Base-by-base conservation (phyloP, 1,284 basidiomycete species). In the Mycena citricolor region DNA sequence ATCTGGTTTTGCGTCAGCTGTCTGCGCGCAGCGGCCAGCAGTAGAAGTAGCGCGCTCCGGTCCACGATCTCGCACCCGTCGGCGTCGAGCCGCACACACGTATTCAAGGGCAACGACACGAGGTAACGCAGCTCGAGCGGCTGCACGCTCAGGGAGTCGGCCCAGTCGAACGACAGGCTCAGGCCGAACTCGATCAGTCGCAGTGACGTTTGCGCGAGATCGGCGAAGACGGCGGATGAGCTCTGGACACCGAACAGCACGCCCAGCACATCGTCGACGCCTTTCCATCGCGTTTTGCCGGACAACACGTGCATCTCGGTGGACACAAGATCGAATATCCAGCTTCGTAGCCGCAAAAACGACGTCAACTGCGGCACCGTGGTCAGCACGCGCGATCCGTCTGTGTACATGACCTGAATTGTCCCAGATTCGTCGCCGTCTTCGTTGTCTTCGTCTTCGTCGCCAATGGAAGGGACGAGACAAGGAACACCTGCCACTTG, bases 261-360 rank as follows among this genome's bases (percentile, higher is more conserved):
- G 20, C 83, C 77, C 5, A 94, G 66, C 10, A 94, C 71, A 40
- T 84, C 82, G 3, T 77, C 69, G 0, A 88, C 81, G 0, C 81
- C 79, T 54, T 85, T 86, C 55, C 76, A 67, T 42, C 88, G 86
- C 0, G 83, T 83, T 55, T 84, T 86, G 55, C 80, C 84, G 4
- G 89, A 87, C 42, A 95, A 76, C 13, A 90, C 79, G 54, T 95
- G 94, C 11, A 97, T 69, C 60, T 99, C 97, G 20, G 99, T 73
- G 1, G 94, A 91, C 6, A 86, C 83, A 19, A 90, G 78, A 50
- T 95, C 86, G 45, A 98, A 78, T 19, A 98, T 79, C 67, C 84
- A 90, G 1, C 91, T 87, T 32, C 91, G 84, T 39, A 90, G 73
- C 28, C 86, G 83, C 19, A 98, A 72, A 73, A 90, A 94, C 0